These are phyloP conservation scores for Salisapilia sapeloensis DNA, from an alignment of 352 stramenopile genomes.

Conservation along the genomic window DNA sequence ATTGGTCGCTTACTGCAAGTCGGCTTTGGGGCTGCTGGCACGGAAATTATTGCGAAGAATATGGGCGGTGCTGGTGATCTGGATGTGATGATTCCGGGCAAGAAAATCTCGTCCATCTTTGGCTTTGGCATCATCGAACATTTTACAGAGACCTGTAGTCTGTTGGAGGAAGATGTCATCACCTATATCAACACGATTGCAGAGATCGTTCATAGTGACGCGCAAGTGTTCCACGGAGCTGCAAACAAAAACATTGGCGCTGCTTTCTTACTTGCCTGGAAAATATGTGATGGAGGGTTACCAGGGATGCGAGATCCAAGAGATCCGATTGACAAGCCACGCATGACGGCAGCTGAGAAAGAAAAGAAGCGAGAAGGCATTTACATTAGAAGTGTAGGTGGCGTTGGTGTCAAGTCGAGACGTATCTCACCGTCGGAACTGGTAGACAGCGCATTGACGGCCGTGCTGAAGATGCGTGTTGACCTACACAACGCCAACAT, in stretches of 20 bases:
- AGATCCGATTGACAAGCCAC: constrained; percentile 50
- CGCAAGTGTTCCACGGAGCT: constrained; percentile 86
- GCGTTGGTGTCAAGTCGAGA: constrained; percentile 16
- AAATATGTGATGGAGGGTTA: constrained; percentile 85
- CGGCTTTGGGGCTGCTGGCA: constrained; percentile 93
- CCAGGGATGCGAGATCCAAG: constrained; percentile 72
- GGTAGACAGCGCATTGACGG: constrained; percentile 89
- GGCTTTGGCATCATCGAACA: constrained; percentile 93
- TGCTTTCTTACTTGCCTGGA: constrained; percentile 91
- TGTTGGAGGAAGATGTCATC: constrained; percentile 91
- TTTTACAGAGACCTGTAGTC: constrained; percentile 88
- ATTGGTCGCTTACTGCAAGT: constrained; percentile 92
- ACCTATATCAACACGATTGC: constrained; percentile 97
- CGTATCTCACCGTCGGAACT: constrained; percentile 56
- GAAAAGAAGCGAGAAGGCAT: constrained; percentile 39
- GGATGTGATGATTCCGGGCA: constrained; percentile 95
- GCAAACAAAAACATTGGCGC: constrained; percentile 95
- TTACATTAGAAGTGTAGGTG: constrained; percentile 35
- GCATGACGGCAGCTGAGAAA: constrained; percentile 51
- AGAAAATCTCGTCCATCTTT: constrained; percentile 94
- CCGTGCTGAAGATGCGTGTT: constrained; percentile 94
- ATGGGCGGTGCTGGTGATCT: constrained; percentile 85
- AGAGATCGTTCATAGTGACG: constrained; percentile 89
- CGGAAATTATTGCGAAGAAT: constrained; percentile 97
- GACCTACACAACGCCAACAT: constrained; percentile 89